phyloP scores from a whole-genome alignment of 1,139 yeast genomes.

The Lodderomyces margitis region DNA sequence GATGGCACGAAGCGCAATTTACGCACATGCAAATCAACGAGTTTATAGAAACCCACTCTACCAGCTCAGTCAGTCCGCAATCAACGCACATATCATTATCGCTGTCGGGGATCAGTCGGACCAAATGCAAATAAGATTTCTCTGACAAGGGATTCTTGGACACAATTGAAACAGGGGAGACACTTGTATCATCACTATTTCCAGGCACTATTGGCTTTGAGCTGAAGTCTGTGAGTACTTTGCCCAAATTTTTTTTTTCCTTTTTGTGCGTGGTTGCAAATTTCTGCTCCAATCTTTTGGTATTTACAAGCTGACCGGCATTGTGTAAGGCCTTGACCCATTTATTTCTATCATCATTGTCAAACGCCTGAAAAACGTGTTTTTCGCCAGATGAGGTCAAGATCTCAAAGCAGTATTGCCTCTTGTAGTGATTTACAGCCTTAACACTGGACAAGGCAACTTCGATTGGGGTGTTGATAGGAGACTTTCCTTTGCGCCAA shows the following conservation, averaged over 20 bases:
- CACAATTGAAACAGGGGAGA: conserved; percentile 36
- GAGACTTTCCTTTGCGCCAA: conserved; percentile 72
- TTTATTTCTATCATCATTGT: conserved; percentile 61
- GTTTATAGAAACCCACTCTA: conserved; percentile 89
- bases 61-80: conserved; percentile 62
- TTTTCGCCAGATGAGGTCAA: conserved; percentile 68
- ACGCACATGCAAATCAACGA: conserved; percentile 73
- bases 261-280: conserved; percentile 8
- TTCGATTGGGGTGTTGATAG: conserved; percentile 70
- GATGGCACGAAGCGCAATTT: conserved; percentile 67
- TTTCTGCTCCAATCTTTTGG: conserved; percentile 21
- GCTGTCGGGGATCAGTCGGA: conserved; percentile 46
- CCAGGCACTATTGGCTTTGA: conserved; percentile 20
- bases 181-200: conserved; percentile 19
- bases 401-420: conserved; percentile 70
- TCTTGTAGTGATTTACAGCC: conserved; percentile 45
- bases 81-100: conserved; percentile 74
- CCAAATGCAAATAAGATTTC: conserved; percentile 38
- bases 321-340: conserved; percentile 66
- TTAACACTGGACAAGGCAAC: conserved; percentile 70
- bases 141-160: conserved; percentile 23
- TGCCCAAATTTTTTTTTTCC: conserved; percentile 13
- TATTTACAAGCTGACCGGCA: conserved; percentile 45
- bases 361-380: conserved; percentile 75
- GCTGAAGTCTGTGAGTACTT: conserved; percentile 16